These are phyloP conservation scores for Agaricus subrufescens DNA, from an alignment of 768 basidiomycete species.

Conservation along the genomic window DNA sequence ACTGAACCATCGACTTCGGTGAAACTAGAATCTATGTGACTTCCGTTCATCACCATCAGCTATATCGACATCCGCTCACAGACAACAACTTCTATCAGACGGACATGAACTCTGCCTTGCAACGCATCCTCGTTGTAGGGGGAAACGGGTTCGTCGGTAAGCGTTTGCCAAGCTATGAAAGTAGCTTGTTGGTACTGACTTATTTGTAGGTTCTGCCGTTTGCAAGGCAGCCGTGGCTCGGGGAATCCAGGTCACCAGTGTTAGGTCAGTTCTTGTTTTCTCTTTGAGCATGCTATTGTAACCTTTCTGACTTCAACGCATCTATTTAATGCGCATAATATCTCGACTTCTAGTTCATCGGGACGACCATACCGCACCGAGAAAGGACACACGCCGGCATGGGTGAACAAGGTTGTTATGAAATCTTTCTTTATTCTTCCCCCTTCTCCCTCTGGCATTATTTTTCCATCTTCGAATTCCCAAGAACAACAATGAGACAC, in stretches of 20 bases:
- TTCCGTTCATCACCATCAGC: neutral
- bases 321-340: neutral
- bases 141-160: constrained; percentile 96
- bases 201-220: constrained; percentile 76
- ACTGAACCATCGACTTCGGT: neutral
- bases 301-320: neutral
- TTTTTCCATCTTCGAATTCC: neutral
- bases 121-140: constrained; percentile 88
- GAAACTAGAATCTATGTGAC: constrained; percentile 1
- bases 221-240: constrained; percentile 82
- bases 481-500: too few species aligned
- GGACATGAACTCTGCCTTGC: constrained; percentile 31
- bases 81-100: neutral
- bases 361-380: constrained; percentile 82
- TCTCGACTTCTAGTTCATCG: constrained; percentile 56
- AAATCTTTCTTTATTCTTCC: constrained; percentile 14
- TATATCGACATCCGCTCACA: neutral
- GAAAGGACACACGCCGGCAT: constrained; percentile 87
- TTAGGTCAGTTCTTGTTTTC: constrained; percentile 53
- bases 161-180: constrained; percentile 5
- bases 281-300: neutral
- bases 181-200: constrained; percentile 7
- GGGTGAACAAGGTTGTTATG: constrained; percentile 63
- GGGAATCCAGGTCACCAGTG: constrained; percentile 84
- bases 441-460: constrained; percentile 8